phyloP scores from a whole-genome alignment of 2,329 filamentous ascomycete species.

The Aaosphaeria pasadenensis region DNA sequence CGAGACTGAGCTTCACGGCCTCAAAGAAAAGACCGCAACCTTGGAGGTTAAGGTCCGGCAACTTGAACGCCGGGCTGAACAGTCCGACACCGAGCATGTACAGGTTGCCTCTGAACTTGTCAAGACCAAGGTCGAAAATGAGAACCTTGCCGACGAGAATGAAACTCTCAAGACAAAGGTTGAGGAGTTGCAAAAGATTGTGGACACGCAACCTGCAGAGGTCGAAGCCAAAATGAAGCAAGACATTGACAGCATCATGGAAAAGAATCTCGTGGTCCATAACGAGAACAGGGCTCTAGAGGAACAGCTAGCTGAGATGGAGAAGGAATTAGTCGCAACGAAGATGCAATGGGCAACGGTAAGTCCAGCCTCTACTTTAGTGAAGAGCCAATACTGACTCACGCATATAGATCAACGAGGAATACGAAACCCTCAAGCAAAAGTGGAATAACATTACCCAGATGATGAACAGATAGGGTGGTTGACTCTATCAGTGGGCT shows the following conservation, averaged over 20 bases:
- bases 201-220: conserved; percentile 85
- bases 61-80: conserved; percentile 83
- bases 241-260: conserved; percentile 90
- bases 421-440: conserved; percentile 48
- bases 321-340: conserved; percentile 85
- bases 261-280: conserved; percentile 87
- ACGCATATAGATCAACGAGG: conserved; percentile 42
- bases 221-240: conserved; percentile 77
- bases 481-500: neutral
- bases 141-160: conserved; percentile 83
- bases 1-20: conserved; percentile 73
- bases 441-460: conserved; percentile 47
- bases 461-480: conserved; percentile 38
- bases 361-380: conserved; percentile 37
- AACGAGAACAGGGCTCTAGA: conserved; percentile 87
- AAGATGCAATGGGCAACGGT: conserved; percentile 97
- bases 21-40: conserved; percentile 56
- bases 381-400: conserved; percentile 11
- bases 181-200: conserved; percentile 76
- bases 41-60: conserved; percentile 75
- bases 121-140: conserved; percentile 88
- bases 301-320: conserved; percentile 86
- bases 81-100: conserved; percentile 86
- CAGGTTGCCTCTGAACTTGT: conserved; percentile 88
- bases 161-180: conserved; percentile 85